A percentile compares a stretch with the other conserved stretches of the same genome.
Evolutionary conservation across 2,329 filamentous ascomycete genomes (phyloP).

Genomic region (Pleomassaria siparia): DNA sequence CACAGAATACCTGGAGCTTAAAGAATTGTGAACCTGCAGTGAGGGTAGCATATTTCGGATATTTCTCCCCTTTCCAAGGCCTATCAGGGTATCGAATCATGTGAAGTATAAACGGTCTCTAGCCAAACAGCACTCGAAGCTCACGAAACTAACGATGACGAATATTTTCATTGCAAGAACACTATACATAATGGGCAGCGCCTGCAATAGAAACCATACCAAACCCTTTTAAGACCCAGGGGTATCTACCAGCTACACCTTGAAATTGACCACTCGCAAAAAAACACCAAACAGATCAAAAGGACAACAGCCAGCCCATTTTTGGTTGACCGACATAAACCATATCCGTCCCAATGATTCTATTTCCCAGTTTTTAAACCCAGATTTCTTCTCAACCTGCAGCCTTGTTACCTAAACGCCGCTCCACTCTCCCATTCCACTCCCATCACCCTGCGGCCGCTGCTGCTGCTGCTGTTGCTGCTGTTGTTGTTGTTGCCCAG

Average conservation of each 20-base stretch:
- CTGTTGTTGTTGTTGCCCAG: too few species aligned
- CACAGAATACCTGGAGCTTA: too few species aligned
- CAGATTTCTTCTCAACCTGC: background rate
- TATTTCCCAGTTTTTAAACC: too few species aligned
- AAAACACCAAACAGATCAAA: background rate
- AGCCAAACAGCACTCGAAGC: too few species aligned
- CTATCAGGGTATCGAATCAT: too few species aligned
- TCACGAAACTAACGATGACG: background rate
- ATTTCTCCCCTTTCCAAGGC: too few species aligned
- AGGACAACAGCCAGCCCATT: background rate
- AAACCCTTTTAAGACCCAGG: background rate
- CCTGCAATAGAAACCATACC: background rate
- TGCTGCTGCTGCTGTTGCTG: too few species aligned
- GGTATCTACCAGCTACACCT: background rate
- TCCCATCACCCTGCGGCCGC: conserved; percentile 11
- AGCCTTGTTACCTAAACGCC: conserved; percentile 6
- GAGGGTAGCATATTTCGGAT: too few species aligned
- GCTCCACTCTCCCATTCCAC: conserved; percentile 13
- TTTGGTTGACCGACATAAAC: background rate
- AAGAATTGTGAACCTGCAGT: too few species aligned
- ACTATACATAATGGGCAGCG: too few species aligned
- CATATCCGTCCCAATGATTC: background rate
- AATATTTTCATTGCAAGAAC: too few species aligned
- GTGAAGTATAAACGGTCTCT: too few species aligned
- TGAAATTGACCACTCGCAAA: background rate